Base-by-base conservation (phyloP, 164 flowering plant species). In the Magnolia officinalis region DNA sequence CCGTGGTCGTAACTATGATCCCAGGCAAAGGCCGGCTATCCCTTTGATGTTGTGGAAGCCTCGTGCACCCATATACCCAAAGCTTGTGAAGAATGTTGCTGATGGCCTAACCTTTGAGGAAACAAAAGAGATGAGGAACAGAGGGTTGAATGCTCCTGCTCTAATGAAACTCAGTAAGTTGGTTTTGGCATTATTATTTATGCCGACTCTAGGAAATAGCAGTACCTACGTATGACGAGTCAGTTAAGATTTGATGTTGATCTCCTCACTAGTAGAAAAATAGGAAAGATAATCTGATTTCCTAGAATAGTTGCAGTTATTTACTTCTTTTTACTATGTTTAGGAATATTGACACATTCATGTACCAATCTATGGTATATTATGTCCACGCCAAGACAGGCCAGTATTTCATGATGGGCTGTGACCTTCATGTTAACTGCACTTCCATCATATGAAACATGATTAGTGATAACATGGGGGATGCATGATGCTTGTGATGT, bases 21-120 rank as follows among this genome's bases (percentile, higher is more conserved):
- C 92, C 20, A 86, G 89, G 78, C 85, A 81, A 51, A 85, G 95
- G 58, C 98, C 95, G 1, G 78, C 79, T 50, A 83, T 95, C 73
- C 98, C 98, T 74, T 72, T 88, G 67, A 95, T 95, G 98, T 80
- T 95, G 63, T 95, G 95, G 94, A 95, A 90, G 83, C 98, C 98
- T 26, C 82, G 75, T 78, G 87, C 95, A 2, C 98, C 98, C 20
- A 88, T 95, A 79, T 95, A 89, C 79, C 97, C 96, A 19, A 92
- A 83, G 86, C 93, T 95, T 81, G 97, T 95, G 83, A 92, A 92
- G 80, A 86, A 87, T 82, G 89, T 89, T 26, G 93, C 85, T 14
- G 95, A 93, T 72, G 95, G 96, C 72, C 79, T 92, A 70, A 86
- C 97, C 26, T 88, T 89, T 80, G 98, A 91, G 76, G 95, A 90